Conservation (phyloP, 352 stramenopile species). For the Blastocystis sp. region DNA sequence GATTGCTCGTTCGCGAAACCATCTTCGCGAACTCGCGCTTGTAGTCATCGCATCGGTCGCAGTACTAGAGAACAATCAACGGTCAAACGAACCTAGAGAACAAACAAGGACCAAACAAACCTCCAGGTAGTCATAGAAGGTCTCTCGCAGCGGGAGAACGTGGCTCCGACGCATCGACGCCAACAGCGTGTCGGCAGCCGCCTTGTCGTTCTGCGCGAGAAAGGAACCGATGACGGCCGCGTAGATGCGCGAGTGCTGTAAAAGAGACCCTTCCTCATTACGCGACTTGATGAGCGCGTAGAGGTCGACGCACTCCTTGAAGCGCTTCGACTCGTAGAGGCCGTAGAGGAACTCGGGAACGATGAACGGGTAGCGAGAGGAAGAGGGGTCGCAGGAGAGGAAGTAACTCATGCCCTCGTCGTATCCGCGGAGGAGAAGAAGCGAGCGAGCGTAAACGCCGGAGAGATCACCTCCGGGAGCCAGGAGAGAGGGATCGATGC, state of each 20-base stretch:
- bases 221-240: slow-evolving; percentile 29
- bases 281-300: slow-evolving; percentile 14
- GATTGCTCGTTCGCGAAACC: background rate
- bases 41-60: background rate
- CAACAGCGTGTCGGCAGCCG: background rate
- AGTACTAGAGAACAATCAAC: background rate
- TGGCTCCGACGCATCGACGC: background rate
- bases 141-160: background rate
- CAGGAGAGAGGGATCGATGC: background rate
- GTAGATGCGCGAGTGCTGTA: slow-evolving; percentile 31
- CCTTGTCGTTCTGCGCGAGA: background rate
- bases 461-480: background rate
- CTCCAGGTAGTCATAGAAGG: slow-evolving; percentile 30
- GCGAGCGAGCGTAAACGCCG: background rate
- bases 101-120: background rate
- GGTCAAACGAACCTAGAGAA: no score
- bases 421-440: background rate
- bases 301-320: slow-evolving; percentile 2
- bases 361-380: slow-evolving; percentile 1
- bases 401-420: slow-evolving; percentile 51
- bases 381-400: background rate
- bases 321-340: slow-evolving; percentile 4
- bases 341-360: slow-evolving; percentile 31
- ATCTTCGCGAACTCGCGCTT: background rate
- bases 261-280: no score